These are phyloP conservation scores for Chaetomidium leptoderma DNA, from an alignment of 495 filamentous ascomycete species.

Conservation along the genomic window DNA sequence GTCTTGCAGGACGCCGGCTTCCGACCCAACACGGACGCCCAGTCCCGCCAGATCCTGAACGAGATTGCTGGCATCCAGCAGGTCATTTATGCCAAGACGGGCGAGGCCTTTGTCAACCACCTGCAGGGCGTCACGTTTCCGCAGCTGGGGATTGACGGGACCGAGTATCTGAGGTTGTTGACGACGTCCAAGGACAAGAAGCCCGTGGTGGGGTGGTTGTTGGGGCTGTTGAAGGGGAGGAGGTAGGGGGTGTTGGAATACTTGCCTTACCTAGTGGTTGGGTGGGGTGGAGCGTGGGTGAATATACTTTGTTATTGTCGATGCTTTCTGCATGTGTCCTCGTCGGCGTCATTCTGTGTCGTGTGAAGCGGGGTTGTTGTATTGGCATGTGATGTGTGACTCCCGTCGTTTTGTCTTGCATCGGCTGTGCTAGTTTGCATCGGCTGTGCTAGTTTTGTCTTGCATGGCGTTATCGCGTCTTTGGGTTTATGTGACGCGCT, in stretches of 20 bases:
- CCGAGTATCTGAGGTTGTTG: conserved; percentile 48
- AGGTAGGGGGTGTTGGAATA: conserved; percentile 21
- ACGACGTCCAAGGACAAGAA: conserved; percentile 49
- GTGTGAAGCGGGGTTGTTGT: background rate
- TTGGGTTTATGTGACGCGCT: too few species aligned
- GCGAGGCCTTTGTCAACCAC: conserved; percentile 51
- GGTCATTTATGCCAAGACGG: conserved; percentile 81
- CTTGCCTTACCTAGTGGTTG: background rate
- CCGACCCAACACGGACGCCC: conserved; percentile 70
- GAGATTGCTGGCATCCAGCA: conserved; percentile 84
- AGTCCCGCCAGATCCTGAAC: conserved; percentile 73
- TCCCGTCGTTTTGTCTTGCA: too few species aligned
- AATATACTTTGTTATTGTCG: background rate
- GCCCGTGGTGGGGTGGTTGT: conserved; percentile 46
- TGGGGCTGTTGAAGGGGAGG: conserved; percentile 38
- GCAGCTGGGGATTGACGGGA: conserved; percentile 43
- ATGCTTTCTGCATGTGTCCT: too few species aligned
- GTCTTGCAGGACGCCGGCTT: conserved; percentile 72
- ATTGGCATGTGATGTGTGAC: background rate
- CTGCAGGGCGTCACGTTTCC: conserved; percentile 49
- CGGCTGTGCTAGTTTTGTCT: too few species aligned
- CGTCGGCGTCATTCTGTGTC: too few species aligned
- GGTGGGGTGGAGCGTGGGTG: background rate
- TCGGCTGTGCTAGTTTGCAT: too few species aligned
- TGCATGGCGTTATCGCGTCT: too few species aligned